These are phyloP conservation scores for Acanthamoeba quina DNA, from an alignment of 208 protist species.

Conservation along the genomic window DNA sequence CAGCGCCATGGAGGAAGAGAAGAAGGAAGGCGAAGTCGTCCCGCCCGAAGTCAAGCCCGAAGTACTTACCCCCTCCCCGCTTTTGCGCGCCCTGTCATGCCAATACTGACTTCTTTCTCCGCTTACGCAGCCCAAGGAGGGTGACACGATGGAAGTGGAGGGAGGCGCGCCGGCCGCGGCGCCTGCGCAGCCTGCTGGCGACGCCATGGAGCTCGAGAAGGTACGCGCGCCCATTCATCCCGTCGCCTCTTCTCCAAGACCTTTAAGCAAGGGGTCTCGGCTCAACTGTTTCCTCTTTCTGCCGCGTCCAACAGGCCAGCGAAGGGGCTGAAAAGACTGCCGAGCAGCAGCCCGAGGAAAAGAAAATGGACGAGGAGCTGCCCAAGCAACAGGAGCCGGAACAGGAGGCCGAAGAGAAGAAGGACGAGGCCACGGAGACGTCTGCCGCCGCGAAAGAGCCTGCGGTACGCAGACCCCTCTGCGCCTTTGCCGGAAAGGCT, in stretches of 20 bases:
- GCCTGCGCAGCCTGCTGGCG: not conserved
- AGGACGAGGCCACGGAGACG: not conserved
- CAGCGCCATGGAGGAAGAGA: not conserved
- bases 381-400: not conserved
- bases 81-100: not conserved
- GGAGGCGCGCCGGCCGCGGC: constrained; percentile 18
- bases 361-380: not conserved
- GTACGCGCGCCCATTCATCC: not conserved
- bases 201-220: not conserved
- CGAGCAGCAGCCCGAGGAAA: not conserved
- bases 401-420: not conserved
- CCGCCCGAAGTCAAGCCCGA: not conserved
- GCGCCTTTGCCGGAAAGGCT: too few species aligned
- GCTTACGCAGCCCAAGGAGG: not conserved
- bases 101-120: not conserved
- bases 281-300: not conserved
- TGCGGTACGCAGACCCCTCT: too few species aligned
- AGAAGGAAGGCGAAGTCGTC: not conserved
- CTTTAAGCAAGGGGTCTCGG: not conserved
- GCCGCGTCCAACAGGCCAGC: not conserved
- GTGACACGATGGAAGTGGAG: not conserved
- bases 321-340: not conserved
- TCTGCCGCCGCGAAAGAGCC: not conserved
- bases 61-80: not conserved
- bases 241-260: not conserved